A percentile compares a stretch with the other conserved stretches of the same genome.
These are phyloP conservation scores for Vachellia pachyceras DNA, from an alignment of 306 rosid species.

Conservation along the genomic window DNA sequence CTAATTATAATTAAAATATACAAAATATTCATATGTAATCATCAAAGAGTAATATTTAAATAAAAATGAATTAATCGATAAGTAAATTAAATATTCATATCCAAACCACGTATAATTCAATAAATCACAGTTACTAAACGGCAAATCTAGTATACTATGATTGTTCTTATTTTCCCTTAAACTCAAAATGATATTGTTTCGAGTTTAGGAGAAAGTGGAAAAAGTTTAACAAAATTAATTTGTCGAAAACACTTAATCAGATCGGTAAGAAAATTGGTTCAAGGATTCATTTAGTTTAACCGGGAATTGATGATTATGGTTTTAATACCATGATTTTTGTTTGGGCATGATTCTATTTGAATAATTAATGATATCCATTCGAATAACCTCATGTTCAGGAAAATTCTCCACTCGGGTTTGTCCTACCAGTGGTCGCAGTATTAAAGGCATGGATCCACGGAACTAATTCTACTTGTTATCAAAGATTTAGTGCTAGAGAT, in stretches of 20 bases:
- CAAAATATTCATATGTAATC: too few relatives aligned
- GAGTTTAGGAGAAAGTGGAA: too few relatives aligned
- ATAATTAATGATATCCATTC: not conserved
- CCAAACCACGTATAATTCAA: not conserved
- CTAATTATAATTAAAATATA: too few relatives aligned
- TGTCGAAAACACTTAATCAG: too few relatives aligned
- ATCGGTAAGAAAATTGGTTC: not conserved
- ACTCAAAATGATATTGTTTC: not conserved
- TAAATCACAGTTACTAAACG: not conserved
- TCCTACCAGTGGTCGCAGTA: not conserved
- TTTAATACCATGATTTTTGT: too few relatives aligned
- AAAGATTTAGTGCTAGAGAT: not conserved
- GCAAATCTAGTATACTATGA: not conserved
- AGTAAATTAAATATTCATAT: too few relatives aligned
- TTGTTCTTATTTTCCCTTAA: constrained; percentile 9
- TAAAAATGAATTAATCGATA: too few relatives aligned
- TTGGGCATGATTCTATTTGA: not conserved
- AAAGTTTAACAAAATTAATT: too few relatives aligned
- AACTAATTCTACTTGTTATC: not conserved
- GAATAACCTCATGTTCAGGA: constrained; percentile 37
- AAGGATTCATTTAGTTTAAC: too few relatives aligned
- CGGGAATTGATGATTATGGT: too few relatives aligned
- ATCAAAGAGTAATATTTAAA: too few relatives aligned
- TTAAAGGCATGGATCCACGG: not conserved
- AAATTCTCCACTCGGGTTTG: constrained; percentile 32